phyloP scores from a whole-genome alignment of 2,329 filamentous ascomycete species.

The Xylariaceae sp. region DNA sequence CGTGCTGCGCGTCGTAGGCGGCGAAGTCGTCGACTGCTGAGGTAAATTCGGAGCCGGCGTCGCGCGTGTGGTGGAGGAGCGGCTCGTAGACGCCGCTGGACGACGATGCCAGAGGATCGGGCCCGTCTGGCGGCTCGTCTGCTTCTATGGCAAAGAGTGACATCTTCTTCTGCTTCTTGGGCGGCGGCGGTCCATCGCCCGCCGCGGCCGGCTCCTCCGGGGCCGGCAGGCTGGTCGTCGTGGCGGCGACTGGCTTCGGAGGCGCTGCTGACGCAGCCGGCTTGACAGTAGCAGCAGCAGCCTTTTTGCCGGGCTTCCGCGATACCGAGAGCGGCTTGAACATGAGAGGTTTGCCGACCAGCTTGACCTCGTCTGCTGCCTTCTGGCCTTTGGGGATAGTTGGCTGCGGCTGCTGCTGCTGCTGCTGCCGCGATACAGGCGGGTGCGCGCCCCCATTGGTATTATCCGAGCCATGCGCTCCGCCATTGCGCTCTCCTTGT shows the following conservation, averaged over 20 bases:
- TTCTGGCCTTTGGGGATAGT: slow-evolving; percentile 49
- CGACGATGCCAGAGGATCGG: slow-evolving; percentile 13
- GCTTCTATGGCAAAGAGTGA: slow-evolving; percentile 62
- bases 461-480: background rate
- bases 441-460: slow-evolving; percentile 11
- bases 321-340: slow-evolving; percentile 85
- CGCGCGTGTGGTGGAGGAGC: slow-evolving; percentile 32
- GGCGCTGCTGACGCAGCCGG: slow-evolving; percentile 4
- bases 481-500: slow-evolving; percentile 7
- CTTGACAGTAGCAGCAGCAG: slow-evolving; percentile 26
- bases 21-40: slow-evolving; percentile 26
- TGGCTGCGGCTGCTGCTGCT: slow-evolving; percentile 33
- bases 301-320: slow-evolving; percentile 65
- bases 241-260: background rate
- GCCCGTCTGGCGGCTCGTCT: slow-evolving; percentile 28
- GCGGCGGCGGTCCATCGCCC: slow-evolving; percentile 21
- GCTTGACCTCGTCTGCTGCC: slow-evolving; percentile 55
- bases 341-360: slow-evolving; percentile 73
- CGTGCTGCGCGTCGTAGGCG: slow-evolving; percentile 25
- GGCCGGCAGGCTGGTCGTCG: background rate
- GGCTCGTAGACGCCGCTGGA: slow-evolving; percentile 40
- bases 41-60: too few species aligned
- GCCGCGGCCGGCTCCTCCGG: slow-evolving; percentile 1
- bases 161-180: slow-evolving; percentile 57
- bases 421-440: slow-evolving; percentile 12